These are phyloP conservation scores for Russula lepida DNA, from an alignment of 768 basidiomycete species.

Conservation along the genomic window DNA sequence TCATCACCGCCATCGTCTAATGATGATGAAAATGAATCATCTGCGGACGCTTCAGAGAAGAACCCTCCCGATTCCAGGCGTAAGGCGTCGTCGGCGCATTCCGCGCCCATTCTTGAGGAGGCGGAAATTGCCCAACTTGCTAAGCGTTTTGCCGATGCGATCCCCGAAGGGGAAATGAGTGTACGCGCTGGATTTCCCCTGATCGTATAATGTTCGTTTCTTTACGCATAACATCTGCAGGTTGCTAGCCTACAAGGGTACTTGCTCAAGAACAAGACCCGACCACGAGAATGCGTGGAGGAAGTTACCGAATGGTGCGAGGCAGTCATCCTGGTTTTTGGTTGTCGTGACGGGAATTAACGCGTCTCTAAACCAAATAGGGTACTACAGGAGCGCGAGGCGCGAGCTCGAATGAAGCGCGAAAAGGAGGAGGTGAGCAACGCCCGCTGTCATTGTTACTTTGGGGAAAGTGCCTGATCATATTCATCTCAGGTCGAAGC, in stretches of 20 bases:
- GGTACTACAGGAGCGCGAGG: conserved; percentile 73
- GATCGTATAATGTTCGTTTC: neutral
- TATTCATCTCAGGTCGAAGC: conserved; percentile 53
- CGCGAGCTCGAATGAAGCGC: conserved; percentile 75
- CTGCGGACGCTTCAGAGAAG: conserved; percentile 47
- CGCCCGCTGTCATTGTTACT: neutral
- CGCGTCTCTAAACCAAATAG: conserved; percentile 23
- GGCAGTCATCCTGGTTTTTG: neutral
- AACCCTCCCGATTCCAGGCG: conserved; percentile 67
- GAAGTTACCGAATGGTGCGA: conserved; percentile 66
- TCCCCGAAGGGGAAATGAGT: conserved; percentile 82
- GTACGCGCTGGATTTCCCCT: conserved; percentile 38
- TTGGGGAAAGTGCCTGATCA: neutral
- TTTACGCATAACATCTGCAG: conserved; percentile 29
- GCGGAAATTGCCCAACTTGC: conserved; percentile 70
- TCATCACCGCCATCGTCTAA: neutral
- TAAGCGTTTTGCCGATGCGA: conserved; percentile 72
- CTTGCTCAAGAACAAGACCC: conserved; percentile 81
- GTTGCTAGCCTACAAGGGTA: conserved; percentile 82
- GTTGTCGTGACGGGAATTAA: conserved; percentile 11
- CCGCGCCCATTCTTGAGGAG: conserved; percentile 64
- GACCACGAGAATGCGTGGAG: conserved; percentile 77
- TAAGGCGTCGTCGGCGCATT: conserved; percentile 40
- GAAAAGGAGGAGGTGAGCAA: conserved; percentile 52
- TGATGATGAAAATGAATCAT: conserved; percentile 1